Conservation (phyloP, 73 alveolate genomes). For the Stentor roeselii region DNA sequence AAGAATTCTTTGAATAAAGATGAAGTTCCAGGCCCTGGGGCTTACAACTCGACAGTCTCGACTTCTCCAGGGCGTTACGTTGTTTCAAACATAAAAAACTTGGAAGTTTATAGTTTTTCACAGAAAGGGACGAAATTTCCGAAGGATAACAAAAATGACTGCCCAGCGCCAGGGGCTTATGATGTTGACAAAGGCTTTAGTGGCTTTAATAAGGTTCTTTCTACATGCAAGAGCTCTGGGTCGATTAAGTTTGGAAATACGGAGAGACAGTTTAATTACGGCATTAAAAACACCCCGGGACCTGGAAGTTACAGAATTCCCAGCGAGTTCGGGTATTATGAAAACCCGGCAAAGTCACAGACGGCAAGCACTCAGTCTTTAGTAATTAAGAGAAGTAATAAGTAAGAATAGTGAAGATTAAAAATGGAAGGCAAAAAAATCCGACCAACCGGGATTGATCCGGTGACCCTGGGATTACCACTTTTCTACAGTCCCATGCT, state of each 20-base stretch:
- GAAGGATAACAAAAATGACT: not conserved
- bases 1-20: not conserved
- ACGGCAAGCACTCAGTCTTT: not conserved
- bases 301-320: slow-evolving; percentile 87
- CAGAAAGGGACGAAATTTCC: not conserved
- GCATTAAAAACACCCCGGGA: slow-evolving; percentile 69
- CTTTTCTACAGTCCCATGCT: slow-evolving; percentile 29
- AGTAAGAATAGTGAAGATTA: not conserved
- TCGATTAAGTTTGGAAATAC: not conserved
- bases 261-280: not conserved
- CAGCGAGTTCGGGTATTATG: slow-evolving; percentile 85
- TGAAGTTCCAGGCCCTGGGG: slow-evolving; percentile 32
- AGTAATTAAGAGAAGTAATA: not conserved
- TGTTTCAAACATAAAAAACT: not conserved
- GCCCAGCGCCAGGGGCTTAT: slow-evolving; percentile 50
- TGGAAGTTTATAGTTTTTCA: not conserved
- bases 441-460: slow-evolving; percentile 25
- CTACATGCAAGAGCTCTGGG: slow-evolving; percentile 34
- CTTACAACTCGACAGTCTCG: not conserved
- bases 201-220: slow-evolving; percentile 22
- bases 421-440: not conserved
- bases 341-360: not conserved
- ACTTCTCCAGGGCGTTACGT: not conserved
- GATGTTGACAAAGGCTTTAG: slow-evolving; percentile 31
- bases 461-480: slow-evolving; percentile 29